Conservation (phyloP, 2,329 filamentous ascomycete species). For the Fusarium sterilihyphosum region DNA sequence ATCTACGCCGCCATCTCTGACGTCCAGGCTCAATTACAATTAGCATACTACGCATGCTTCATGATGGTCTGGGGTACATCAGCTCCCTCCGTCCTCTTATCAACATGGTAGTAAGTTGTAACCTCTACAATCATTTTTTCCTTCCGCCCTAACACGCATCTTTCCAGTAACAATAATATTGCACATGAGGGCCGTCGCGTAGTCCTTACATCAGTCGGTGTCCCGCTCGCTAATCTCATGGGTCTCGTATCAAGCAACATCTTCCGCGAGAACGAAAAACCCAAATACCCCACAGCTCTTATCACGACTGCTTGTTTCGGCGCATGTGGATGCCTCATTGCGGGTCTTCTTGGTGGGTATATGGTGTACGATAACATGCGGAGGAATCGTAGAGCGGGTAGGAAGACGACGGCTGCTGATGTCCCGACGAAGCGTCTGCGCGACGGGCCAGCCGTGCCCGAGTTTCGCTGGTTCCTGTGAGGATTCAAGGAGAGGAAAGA, state of each 20-base stretch:
- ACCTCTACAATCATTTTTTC: no score
- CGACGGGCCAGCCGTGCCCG: slow-evolving; percentile 5
- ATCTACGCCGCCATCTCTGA: slow-evolving; percentile 18
- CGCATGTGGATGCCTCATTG: slow-evolving; percentile 65
- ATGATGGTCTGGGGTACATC: slow-evolving; percentile 25
- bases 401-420: slow-evolving; percentile 5
- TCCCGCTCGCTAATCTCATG: slow-evolving; percentile 1
- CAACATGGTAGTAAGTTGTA: slow-evolving; percentile 1
- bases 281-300: slow-evolving; percentile 73
- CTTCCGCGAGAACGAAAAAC: slow-evolving; percentile 70
- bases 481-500: rapidly evolving
- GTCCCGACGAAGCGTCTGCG: neutral
- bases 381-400: slow-evolving; percentile 3
- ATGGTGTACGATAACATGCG: slow-evolving; percentile 65
- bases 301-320: slow-evolving; percentile 74
- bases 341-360: slow-evolving; percentile 64
- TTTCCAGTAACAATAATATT: neutral
- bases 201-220: slow-evolving; percentile 7
- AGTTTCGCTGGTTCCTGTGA: slow-evolving; percentile 20
- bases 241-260: slow-evolving; percentile 75
- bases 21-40: neutral
- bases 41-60: slow-evolving; percentile 12
- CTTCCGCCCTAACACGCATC: no score
- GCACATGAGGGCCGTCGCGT: rapidly evolving
- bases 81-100: neutral